Evolutionary conservation across 208 protist genomes (phyloP).

Genomic region (Kentomonas sorsogonicus): DNA sequence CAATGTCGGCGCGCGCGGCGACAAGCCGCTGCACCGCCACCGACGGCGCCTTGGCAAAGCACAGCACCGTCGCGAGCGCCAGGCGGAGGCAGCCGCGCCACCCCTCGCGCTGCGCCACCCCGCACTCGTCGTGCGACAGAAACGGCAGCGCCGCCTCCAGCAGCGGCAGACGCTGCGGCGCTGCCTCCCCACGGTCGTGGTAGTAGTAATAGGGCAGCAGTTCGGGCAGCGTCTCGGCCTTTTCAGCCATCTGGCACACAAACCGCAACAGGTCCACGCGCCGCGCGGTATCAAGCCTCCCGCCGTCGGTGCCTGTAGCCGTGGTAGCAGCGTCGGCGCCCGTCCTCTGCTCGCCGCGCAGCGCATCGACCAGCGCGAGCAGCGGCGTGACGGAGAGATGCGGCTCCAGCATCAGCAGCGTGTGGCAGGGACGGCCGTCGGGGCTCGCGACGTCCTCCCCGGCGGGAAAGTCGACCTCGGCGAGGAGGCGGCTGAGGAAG

Average conservation of each 20-base stretch:
- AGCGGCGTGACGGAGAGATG: constrained; percentile 43
- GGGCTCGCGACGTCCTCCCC: constrained; percentile 20
- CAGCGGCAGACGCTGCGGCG: too few species aligned
- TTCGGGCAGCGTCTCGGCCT: constrained; percentile 53
- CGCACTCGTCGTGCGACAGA: too few species aligned
- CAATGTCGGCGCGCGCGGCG: too few species aligned
- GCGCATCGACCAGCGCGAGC: constrained; percentile 54
- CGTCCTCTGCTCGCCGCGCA: constrained; percentile 25
- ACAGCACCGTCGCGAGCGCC: too few species aligned
- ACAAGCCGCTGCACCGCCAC: too few species aligned
- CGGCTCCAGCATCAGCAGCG: constrained; percentile 56
- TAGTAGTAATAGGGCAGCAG: constrained; percentile 63
- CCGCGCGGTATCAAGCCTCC: constrained; percentile 19
- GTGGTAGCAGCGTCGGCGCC: neutral
- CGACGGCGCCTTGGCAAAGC: too few species aligned
- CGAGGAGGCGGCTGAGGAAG: constrained; percentile 45
- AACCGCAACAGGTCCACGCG: constrained; percentile 43
- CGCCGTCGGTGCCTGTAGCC: constrained; percentile 7
- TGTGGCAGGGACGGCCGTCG: constrained; percentile 27
- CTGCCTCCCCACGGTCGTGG: too few species aligned
- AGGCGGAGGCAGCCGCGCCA: too few species aligned
- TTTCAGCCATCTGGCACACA: constrained; percentile 54
- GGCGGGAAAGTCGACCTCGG: constrained; percentile 50
- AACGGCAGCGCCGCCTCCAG: constrained; percentile 23
- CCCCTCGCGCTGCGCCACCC: too few species aligned